Evolutionary conservation across 305 asterid species (phyloP).

Genomic region (Stenogyne calaminthoides): DNA sequence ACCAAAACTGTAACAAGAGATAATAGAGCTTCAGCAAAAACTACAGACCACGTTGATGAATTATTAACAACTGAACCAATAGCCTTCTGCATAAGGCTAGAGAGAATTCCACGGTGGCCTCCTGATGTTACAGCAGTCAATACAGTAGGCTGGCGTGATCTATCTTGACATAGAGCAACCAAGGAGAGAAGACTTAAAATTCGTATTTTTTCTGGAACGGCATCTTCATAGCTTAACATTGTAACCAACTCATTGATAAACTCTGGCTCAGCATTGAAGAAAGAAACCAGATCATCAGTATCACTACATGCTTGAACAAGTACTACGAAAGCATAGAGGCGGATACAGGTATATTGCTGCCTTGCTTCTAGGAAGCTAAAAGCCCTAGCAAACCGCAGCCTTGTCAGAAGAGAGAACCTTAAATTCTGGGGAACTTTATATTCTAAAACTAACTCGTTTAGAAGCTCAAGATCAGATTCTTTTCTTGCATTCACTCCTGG

Average conservation of each 20-base stretch:
- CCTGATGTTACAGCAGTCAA: slow-evolving; percentile 97
- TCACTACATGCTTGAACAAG: slow-evolving; percentile 96
- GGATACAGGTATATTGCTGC: slow-evolving; percentile 93
- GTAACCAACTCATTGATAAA: slow-evolving; percentile 94
- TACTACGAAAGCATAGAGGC: slow-evolving; percentile 89
- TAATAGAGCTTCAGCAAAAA: slow-evolving; percentile 89
- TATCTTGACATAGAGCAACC: slow-evolving; percentile 97
- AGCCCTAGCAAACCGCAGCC: slow-evolving; percentile 94
- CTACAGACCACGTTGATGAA: slow-evolving; percentile 89
- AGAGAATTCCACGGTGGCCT: slow-evolving; percentile 97
- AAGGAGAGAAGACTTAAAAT: slow-evolving; percentile 88
- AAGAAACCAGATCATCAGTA: slow-evolving; percentile 81
- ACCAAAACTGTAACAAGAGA: slow-evolving; percentile 95
- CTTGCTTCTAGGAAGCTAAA: slow-evolving; percentile 72
- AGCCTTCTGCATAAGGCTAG: slow-evolving; percentile 98
- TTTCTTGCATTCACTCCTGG: slow-evolving; percentile 61
- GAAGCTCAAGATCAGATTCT: slow-evolving; percentile 87
- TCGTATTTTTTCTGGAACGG: slow-evolving; percentile 87
- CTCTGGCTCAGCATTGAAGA: slow-evolving; percentile 98
- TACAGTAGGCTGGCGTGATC: slow-evolving; percentile 93
- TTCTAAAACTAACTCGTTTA: slow-evolving; percentile 71
- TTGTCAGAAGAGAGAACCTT: slow-evolving; percentile 93
- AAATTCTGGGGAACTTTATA: slow-evolving; percentile 77
- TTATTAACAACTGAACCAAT: slow-evolving; percentile 81
- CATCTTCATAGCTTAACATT: slow-evolving; percentile 83